Conservation (phyloP, 1,284 basidiomycete species). For the Puccinia polysora region DNA sequence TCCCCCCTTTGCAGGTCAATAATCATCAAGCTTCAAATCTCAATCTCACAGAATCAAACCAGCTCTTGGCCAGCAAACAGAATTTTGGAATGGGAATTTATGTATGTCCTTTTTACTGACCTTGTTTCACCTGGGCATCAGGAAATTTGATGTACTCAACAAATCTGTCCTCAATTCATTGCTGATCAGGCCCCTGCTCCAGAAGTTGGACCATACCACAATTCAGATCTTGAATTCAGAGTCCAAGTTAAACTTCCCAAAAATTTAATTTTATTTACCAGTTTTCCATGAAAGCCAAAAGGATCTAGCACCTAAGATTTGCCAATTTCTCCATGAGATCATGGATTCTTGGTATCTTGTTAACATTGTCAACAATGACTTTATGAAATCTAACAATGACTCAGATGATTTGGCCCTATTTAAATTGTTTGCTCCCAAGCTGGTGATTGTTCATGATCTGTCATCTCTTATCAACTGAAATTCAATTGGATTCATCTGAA, state of each 20-base stretch:
- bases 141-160: not conserved
- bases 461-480: too few relatives aligned
- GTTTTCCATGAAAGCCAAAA: conserved; percentile 7
- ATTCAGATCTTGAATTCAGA: conserved; percentile 38
- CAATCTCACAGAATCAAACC: not conserved
- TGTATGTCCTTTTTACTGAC: conserved; percentile 3
- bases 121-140: not conserved
- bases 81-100: conserved; percentile 35
- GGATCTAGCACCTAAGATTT: too few relatives aligned
- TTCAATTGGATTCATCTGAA: too few relatives aligned
- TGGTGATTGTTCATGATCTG: too few relatives aligned
- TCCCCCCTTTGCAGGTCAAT: conserved; percentile 25
- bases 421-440: too few relatives aligned
- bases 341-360: too few relatives aligned
- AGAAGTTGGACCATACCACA: conserved; percentile 35
- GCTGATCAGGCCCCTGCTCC: conserved; percentile 19
- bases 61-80: not conserved
- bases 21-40: not conserved
- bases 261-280: not conserved
- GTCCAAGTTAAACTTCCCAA: conserved; percentile 20
- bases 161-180: not conserved
- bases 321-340: too few relatives aligned
- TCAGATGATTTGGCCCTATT: too few relatives aligned
- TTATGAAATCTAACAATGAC: too few relatives aligned
- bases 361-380: too few relatives aligned